Evolutionary conservation across 2,329 filamentous ascomycete species (phyloP).

Genomic region (Cercospora zeina): DNA sequence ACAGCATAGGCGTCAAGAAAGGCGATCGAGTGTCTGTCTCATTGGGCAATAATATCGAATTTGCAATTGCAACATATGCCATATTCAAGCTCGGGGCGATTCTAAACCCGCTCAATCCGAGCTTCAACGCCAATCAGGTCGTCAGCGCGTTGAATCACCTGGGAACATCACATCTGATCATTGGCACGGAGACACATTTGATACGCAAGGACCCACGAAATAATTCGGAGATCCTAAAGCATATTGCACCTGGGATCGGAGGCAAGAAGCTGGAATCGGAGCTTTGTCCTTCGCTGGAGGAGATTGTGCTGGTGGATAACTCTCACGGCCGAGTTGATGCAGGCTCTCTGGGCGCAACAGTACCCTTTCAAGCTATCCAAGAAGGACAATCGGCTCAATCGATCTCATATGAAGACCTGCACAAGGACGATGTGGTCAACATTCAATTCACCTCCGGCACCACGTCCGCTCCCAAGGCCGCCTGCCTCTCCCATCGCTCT

Average conservation of each 20-base stretch:
- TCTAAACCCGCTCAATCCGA: slow-evolving; percentile 86
- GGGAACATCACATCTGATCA: slow-evolving; percentile 69
- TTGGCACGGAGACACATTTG: slow-evolving; percentile 84
- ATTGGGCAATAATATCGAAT: slow-evolving; percentile 81
- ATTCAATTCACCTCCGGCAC: slow-evolving; percentile 98
- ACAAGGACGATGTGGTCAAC: slow-evolving; percentile 74
- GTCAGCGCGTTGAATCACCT: slow-evolving; percentile 76
- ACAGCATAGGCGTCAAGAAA: slow-evolving; percentile 69
- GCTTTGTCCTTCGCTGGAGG: slow-evolving; percentile 66
- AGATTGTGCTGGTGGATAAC: slow-evolving; percentile 79
- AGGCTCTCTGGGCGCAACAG: slow-evolving; percentile 46
- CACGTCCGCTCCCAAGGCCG: slow-evolving; percentile 82
- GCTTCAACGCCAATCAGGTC: slow-evolving; percentile 79
- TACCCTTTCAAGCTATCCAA: slow-evolving; percentile 49
- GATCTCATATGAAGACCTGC: slow-evolving; percentile 53
- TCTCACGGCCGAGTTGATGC: slow-evolving; percentile 57
- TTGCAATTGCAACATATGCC: slow-evolving; percentile 82
- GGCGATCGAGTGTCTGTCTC: slow-evolving; percentile 84
- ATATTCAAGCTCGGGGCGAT: slow-evolving; percentile 93
- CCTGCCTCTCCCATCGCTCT: slow-evolving; percentile 79
- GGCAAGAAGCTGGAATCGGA: slow-evolving; percentile 53
- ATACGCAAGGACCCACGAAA: slow-evolving; percentile 63
- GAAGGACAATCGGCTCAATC: slow-evolving; percentile 36
- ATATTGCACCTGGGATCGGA: slow-evolving; percentile 39
- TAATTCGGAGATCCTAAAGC: slow-evolving; percentile 59